Evolutionary conservation across 345 rosid genomes (phyloP), one percentile per base, ranked within the genome.

Genomic region (Eucalyptus rudis): DNA sequence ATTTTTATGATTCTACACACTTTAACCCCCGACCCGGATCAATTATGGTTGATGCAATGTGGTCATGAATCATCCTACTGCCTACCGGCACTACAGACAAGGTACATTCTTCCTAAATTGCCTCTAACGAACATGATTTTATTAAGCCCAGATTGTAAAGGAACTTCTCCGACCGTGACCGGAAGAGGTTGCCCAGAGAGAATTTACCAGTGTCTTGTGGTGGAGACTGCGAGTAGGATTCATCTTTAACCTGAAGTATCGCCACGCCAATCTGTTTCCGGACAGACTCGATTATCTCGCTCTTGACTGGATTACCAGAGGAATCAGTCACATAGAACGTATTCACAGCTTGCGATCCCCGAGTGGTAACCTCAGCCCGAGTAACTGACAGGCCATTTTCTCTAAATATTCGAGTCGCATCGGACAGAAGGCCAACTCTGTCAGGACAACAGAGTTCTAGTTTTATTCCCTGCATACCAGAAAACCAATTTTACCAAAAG

Each of bases 361-460:
- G 89, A 31, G 99, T 97, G 7, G 95, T 94, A n/a, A 98, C 97
- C 96, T 98, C 99, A 5, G 99, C 99, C 87, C 94, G 93, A 76
- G 95, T 94, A 49, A 97, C 98, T 5, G 98, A 92, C 25, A 97
- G 96, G 87, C 99, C 97, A 52, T 98, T 96, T 90, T 98, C 99
- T 92, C 99, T 90, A 87, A 98, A 97, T 90, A 97, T 98, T 87
- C 99, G 96, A 45, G 99, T 98, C 79, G 94, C 99, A 52, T 98
- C 99, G 1, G 99, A 96, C 76, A 98, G 91, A 49, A 98, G 98
- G 88, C 99, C 99, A 14, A 91, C 94, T 88, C 98, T 90, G 91
- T 98, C 99, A 59, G 95, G 96, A 31, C 96, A 90, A 86, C 96
- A 94, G 85, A 98, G 93, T 87, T 98, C 98, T 88, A 97, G 94